Conservation (phyloP, 2,329 filamentous ascomycete species). For the Claviceps citrina region DNA sequence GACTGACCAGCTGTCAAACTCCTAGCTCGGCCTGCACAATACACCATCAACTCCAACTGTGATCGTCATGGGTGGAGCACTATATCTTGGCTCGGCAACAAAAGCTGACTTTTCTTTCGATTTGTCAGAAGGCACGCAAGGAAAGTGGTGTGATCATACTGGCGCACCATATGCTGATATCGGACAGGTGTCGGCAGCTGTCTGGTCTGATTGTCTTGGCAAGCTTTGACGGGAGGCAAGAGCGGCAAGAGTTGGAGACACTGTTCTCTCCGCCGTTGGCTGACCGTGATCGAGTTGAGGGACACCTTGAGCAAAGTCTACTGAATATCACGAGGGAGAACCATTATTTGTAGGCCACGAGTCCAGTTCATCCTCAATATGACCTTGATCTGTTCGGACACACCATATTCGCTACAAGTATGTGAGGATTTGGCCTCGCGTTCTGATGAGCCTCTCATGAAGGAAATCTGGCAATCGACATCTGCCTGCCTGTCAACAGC, state of each 20-base stretch:
- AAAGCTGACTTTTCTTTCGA: too few relatives aligned
- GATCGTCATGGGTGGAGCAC: neutral
- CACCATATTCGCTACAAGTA: neutral
- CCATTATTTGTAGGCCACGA: neutral
- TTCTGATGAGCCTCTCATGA: neutral
- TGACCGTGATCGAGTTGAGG: neutral
- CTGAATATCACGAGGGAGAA: too few relatives aligned
- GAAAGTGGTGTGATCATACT: neutral
- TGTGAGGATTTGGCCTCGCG: neutral
- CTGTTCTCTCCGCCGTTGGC: neutral
- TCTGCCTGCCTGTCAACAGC: neutral
- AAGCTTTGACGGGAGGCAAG: neutral
- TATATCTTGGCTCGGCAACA: constrained; percentile 1
- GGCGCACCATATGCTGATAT: neutral
- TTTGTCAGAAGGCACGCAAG: too few relatives aligned
- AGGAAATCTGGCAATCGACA: neutral
- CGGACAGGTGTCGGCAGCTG: neutral
- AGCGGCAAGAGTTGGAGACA: neutral
- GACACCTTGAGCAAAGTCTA: neutral
- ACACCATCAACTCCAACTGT: neutral
- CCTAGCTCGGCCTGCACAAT: neutral
- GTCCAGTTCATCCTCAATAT: neutral
- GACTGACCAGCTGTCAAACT: neutral
- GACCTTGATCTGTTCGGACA: neutral
- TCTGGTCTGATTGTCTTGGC: neutral